Conservation (phyloP, 179 eudicot genomes). For the Silene vulgaris region DNA sequence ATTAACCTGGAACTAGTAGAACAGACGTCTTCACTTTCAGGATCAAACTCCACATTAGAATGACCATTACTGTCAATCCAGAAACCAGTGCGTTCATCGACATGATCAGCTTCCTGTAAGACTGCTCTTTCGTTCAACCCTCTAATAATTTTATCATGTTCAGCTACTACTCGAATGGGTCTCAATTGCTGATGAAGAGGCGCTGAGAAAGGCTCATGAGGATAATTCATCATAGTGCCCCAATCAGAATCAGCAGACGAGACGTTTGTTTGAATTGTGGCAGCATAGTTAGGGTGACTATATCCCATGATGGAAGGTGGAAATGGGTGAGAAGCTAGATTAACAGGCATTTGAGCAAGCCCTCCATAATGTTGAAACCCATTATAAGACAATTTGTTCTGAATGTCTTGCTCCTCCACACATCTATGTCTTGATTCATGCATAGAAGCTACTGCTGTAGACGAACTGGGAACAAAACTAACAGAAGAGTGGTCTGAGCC, state of each 20-base stretch:
- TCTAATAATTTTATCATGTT: conserved; percentile 24
- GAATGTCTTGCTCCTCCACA: conserved; percentile 34
- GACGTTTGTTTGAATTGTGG: conserved; percentile 27
- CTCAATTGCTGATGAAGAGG: conserved; percentile 30
- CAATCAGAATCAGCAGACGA: conserved; percentile 27
- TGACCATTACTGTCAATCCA: conserved; percentile 32
- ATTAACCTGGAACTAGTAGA: conserved; percentile 28
- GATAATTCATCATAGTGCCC: conserved; percentile 24
- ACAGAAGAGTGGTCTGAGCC: conserved; percentile 25
- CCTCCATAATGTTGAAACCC: conserved; percentile 28
- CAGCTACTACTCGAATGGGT: conserved; percentile 22
- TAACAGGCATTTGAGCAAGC: conserved; percentile 34
- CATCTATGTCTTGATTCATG: conserved; percentile 29
- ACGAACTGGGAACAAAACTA: conserved; percentile 17
- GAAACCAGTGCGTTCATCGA: conserved; percentile 32
- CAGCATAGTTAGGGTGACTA: conserved; percentile 27
- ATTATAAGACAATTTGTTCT: conserved; percentile 32
- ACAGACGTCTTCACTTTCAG: conserved; percentile 26
- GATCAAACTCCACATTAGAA: conserved; percentile 28
- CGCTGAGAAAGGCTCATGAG: conserved; percentile 26
- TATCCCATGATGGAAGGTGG: conserved; percentile 34
- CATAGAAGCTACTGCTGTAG: conserved; percentile 27
- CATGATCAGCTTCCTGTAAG: conserved; percentile 24
- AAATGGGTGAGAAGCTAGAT: conserved; percentile 36
- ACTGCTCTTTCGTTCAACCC: conserved; percentile 20